Percentiles rank a stretch among this genome's conserved stretches.
These are phyloP conservation scores for Prunus davidiana DNA, from an alignment of 306 rosid species.

Conservation along the genomic window DNA sequence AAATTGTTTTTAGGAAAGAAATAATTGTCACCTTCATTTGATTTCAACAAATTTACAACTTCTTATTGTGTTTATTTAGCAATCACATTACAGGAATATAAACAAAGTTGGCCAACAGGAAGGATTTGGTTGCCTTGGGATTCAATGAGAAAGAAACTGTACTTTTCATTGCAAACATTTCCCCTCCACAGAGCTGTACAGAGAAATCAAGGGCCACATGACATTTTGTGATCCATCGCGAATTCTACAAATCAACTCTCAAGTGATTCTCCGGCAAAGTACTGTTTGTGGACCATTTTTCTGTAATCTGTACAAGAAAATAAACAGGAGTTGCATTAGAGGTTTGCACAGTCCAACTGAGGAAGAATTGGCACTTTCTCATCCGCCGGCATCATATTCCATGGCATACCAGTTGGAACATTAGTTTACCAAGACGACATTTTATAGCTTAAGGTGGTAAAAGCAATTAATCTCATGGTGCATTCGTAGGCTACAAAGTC, in stretches of 20 bases:
- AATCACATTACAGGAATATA: neutral
- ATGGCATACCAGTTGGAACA: neutral
- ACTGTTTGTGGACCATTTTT: slow-evolving; percentile 86
- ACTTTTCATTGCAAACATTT: slow-evolving; percentile 15
- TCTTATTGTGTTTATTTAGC: neutral
- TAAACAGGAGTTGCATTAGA: neutral
- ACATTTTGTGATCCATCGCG: slow-evolving; percentile 5
- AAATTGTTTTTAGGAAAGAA: neutral
- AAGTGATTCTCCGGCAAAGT: slow-evolving; percentile 64
- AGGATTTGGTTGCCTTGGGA: neutral
- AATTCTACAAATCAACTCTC: slow-evolving; percentile 55
- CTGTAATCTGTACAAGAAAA: slow-evolving; percentile 53
- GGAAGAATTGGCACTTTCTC: neutral
- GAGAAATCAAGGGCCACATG: slow-evolving; percentile 15
- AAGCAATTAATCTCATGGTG: neutral
- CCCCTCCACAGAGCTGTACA: slow-evolving; percentile 31
- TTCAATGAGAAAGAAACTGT: slow-evolving; percentile 7
- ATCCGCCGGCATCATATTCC: neutral
- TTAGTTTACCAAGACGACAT: neutral
- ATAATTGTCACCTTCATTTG: slow-evolving; percentile 1
- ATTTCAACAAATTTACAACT: slow-evolving; percentile 12
- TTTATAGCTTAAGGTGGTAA: neutral
- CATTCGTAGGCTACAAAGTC: neutral
- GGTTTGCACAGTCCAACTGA: neutral
- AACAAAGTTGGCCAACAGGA: neutral